Evolutionary conservation across 768 basidiomycete genomes (phyloP), one percentile per base, ranked within the genome.

Genomic region (Dioszegia crocea): DNA sequence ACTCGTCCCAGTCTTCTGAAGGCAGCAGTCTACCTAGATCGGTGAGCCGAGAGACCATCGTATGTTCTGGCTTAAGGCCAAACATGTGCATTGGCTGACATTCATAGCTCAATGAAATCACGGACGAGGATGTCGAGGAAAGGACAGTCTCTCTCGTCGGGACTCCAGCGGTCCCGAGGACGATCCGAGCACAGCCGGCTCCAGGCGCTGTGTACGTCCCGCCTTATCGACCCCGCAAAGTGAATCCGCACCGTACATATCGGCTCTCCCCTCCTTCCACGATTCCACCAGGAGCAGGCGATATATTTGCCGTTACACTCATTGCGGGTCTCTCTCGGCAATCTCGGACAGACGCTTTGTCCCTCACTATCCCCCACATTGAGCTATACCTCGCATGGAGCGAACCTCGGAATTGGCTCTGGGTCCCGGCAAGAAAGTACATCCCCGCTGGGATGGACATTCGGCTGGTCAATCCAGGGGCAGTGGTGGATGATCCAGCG

Each of bases 341-440:
- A 46, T 40, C 44, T 23, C 19, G 33, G 4, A 2, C 30, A 3
- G 45, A 45, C n/a, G 33, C 57, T 16, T 23, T 49, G 4, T 27
- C 45, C 14, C 29, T 48, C 27, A 49, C 38, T 21, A 36, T 44
- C 31, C 54, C 54, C 12, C 47, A 48, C 24, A 17, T 43, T 11
- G 48, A 59, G 48, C 38, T 59, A 2, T 26, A 43, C 24, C 24
- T 59, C n/a, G 39, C 49, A 12, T 59, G 57, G 57, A 17, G 17
- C 24, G 43, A 43, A 16, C 57, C 39, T 8, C 8, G 11, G 11
- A 31, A 24, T 21, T 51, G 47, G 49, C 21, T 33, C 8, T 59
- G 57, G 57, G 24, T 59, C 2, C 57, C 57, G 11, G 57, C 45
- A 26, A 12, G 38, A 14, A 48, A 39, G 48, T 47, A 48, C n/a